phyloP scores from a whole-genome alignment of 2,329 filamentous ascomycete genomes.

The Beauveria sp. region DNA sequence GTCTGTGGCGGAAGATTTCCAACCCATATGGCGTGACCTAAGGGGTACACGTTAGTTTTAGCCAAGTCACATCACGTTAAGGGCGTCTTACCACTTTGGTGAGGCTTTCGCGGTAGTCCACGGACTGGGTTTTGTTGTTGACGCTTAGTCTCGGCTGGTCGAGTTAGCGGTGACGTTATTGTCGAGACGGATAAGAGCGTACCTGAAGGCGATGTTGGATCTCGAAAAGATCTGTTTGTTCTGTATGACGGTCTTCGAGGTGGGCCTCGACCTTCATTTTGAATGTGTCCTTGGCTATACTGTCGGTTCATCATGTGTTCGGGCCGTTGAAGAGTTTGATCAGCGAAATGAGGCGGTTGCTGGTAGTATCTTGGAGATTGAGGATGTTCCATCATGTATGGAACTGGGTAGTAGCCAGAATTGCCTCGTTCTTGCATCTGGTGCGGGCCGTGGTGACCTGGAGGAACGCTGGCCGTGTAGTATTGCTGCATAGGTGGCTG shows the following conservation, averaged over 20 bases:
- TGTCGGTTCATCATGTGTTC: not conserved
- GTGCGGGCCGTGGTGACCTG: conserved; percentile 25
- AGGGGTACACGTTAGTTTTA: conserved; percentile 3
- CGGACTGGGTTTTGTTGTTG: conserved; percentile 19
- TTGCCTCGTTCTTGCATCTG: conserved; percentile 23
- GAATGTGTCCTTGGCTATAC: not conserved
- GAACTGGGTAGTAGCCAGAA: conserved; percentile 27
- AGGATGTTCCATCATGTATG: conserved; percentile 24
- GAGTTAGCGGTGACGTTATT: not conserved
- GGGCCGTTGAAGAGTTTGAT: conserved; percentile 18
- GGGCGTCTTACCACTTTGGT: conserved; percentile 49
- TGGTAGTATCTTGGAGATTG: conserved; percentile 34
- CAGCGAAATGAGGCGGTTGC: conserved; percentile 24
- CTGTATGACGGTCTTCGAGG: not conserved
- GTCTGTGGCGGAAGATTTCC: conserved; percentile 86
- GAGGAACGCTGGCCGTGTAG: conserved; percentile 27
- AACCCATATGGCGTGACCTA: conserved; percentile 88
- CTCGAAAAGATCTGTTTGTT: not conserved
- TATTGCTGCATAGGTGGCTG: conserved; percentile 32
- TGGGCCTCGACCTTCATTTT: not conserved
- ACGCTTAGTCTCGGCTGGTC: not conserved
- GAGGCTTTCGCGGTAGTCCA: conserved; percentile 48
- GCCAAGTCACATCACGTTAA: conserved; percentile 1
- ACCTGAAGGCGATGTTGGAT: not conserved
- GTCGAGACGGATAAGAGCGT: not conserved